These are phyloP conservation scores for Chimonanthus salicifolius DNA, from an alignment of 164 flowering plant species.

Conservation along the genomic window DNA sequence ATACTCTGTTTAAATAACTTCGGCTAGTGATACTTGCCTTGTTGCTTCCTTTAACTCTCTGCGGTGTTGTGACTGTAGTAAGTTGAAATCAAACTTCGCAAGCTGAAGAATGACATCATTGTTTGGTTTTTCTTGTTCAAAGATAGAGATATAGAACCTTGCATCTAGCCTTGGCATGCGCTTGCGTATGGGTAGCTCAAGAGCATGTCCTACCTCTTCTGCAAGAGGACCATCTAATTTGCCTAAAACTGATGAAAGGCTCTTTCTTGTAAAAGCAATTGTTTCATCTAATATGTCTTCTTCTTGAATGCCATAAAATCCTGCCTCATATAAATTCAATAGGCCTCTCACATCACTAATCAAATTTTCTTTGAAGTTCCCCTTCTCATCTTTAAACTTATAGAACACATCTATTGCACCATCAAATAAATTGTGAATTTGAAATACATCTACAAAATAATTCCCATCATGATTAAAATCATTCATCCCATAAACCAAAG, in stretches of 20 bases:
- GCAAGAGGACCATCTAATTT: not conserved
- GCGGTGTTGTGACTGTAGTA: slow-evolving; percentile 19
- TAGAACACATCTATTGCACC: not conserved
- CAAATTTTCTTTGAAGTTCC: slow-evolving; percentile 1
- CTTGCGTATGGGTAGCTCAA: slow-evolving; percentile 36
- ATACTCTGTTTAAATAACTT: too few relatives aligned
- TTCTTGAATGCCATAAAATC: not conserved
- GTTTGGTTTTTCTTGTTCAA: slow-evolving; percentile 6
- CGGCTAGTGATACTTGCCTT: slow-evolving; percentile 23
- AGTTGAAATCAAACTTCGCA: slow-evolving; percentile 27
- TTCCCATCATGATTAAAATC: too few relatives aligned
- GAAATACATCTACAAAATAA: too few relatives aligned
- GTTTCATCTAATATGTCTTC: slow-evolving; percentile 7
- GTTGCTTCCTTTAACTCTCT: slow-evolving; percentile 30
- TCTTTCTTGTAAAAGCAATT: slow-evolving; percentile 7
- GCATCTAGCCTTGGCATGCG: slow-evolving; percentile 32
- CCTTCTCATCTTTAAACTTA: not conserved
- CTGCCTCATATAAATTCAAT: slow-evolving; percentile 5
- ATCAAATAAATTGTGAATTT: not conserved
- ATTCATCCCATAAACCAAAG: too few relatives aligned
- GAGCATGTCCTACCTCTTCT: slow-evolving; percentile 6
- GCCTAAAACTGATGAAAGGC: not conserved
- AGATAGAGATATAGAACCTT: slow-evolving; percentile 17
- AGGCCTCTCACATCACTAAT: not conserved
- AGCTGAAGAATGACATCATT: slow-evolving; percentile 22